These are phyloP conservation scores for Ambrosiella cleistominuta DNA, from an alignment of 2,329 filamentous ascomycete species.

Conservation along the genomic window DNA sequence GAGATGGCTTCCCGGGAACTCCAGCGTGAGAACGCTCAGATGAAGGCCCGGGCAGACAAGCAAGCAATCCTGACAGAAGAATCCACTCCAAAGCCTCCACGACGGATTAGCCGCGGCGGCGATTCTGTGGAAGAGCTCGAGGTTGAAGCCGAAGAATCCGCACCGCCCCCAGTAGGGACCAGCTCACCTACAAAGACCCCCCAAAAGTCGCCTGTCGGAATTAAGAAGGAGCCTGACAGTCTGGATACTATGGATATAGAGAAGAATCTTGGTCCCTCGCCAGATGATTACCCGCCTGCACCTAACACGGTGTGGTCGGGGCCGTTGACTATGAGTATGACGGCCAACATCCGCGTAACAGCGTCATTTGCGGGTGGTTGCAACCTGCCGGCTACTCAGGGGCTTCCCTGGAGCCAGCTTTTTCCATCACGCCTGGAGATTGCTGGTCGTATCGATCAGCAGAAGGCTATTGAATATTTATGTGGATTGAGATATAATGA, in stretches of 20 bases:
- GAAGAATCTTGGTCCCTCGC: conserved; percentile 4
- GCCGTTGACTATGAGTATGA: conserved; percentile 54
- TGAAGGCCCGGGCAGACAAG: conserved; percentile 63
- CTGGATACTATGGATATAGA: conserved; percentile 53
- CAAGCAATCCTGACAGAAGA: conserved; percentile 70
- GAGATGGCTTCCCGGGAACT: conserved; percentile 86
- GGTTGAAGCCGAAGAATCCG: conserved; percentile 17
- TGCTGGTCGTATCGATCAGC: conserved; percentile 62
- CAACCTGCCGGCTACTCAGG: conserved; percentile 35
- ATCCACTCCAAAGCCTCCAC: conserved; percentile 59
- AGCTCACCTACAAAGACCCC: background rate
- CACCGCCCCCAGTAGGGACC: conserved; percentile 15
- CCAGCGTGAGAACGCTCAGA: conserved; percentile 56
- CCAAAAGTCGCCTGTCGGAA: conserved; percentile 1
- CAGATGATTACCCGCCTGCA: conserved; percentile 57
- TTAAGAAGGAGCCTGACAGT: conserved; percentile 20
- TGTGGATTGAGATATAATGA: conserved; percentile 69
- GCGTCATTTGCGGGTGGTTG: conserved; percentile 74
- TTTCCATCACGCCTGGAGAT: conserved; percentile 54
- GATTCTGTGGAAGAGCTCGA: conserved; percentile 59
- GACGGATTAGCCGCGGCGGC: conserved; percentile 92
- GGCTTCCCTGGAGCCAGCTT: conserved; percentile 54
- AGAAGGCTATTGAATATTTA: conserved; percentile 78
- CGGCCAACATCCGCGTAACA: conserved; percentile 58
- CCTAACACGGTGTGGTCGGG: conserved; percentile 66